Percentiles rank a stretch among this genome's conserved stretches.
Evolutionary conservation across 1,139 yeast species (phyloP).

Genomic region (Yamadazyma oceani): DNA sequence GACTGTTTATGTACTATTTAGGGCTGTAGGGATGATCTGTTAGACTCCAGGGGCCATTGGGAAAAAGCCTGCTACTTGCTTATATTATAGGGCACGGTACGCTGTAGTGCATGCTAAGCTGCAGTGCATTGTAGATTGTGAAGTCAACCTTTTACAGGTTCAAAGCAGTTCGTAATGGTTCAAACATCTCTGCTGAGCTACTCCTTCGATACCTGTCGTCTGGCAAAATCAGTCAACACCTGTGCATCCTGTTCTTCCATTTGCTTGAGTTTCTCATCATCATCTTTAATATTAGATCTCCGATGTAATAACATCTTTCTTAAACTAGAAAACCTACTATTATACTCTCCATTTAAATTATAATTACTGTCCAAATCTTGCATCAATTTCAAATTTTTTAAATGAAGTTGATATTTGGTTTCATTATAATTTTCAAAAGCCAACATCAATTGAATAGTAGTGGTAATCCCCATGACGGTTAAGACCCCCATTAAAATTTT

Average conservation of each 20-base stretch:
- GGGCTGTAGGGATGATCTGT: too few species aligned
- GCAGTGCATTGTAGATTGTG: too few species aligned
- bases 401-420: constrained; percentile 26
- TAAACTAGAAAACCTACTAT: constrained; percentile 36
- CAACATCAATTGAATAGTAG: constrained; percentile 45
- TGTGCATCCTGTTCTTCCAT: constrained; percentile 28
- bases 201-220: constrained; percentile 22
- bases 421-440: constrained; percentile 40
- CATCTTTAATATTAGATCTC: constrained; percentile 34
- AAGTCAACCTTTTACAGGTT: too few species aligned
- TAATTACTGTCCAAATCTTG: constrained; percentile 49
- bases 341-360: constrained; percentile 50
- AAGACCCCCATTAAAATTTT: constrained; percentile 45
- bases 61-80: too few species aligned
- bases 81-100: too few species aligned
- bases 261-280: constrained; percentile 16
- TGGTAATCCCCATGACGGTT: constrained; percentile 39
- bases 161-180: too few species aligned
- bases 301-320: constrained; percentile 63
- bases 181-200: too few species aligned
- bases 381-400: constrained; percentile 46
- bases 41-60: too few species aligned
- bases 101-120: too few species aligned
- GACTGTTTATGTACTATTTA: too few species aligned
- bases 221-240: constrained; percentile 35